Evolutionary conservation across 176 grass and related monocot species (phyloP).

Genomic region (Rhynchospora tenuis): DNA sequence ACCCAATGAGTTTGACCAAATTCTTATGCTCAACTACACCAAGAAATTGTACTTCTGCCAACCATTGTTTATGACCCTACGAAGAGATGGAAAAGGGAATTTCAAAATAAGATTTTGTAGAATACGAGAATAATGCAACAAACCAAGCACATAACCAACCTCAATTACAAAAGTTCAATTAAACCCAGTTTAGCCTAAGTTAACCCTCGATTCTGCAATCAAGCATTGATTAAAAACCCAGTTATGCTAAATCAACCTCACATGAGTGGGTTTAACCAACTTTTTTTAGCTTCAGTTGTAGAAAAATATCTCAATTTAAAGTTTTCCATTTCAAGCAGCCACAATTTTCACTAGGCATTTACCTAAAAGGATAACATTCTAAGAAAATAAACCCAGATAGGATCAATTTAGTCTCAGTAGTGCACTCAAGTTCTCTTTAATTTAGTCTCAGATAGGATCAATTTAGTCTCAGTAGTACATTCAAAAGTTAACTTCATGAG

Average conservation of each 20-base stretch:
- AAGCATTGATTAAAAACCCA: neutral
- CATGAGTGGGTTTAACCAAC: neutral
- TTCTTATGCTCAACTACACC: slow-evolving; percentile 55
- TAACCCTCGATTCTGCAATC: neutral
- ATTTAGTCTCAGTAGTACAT: neutral
- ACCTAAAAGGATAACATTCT: no score
- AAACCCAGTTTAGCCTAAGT: neutral
- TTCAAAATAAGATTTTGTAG: no score
- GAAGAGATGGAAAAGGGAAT: neutral
- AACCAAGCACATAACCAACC: neutral
- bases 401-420: neutral
- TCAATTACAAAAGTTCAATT: neutral
- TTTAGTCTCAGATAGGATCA: neutral
- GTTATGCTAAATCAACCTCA: neutral
- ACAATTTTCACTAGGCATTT: no score
- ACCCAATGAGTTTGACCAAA: slow-evolving; percentile 63
- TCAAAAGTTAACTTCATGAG: neutral
- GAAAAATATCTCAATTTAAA: neutral
- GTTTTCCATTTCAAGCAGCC: neutral
- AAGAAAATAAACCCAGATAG: no score
- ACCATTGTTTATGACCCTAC: slow-evolving; percentile 70
- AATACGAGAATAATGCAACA: no score
- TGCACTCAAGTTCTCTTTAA: neutral
- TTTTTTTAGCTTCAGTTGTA: neutral
- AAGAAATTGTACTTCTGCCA: slow-evolving; percentile 60